Base-by-base conservation (phyloP, 345 rosid species). In the Brassica carinata region DNA sequence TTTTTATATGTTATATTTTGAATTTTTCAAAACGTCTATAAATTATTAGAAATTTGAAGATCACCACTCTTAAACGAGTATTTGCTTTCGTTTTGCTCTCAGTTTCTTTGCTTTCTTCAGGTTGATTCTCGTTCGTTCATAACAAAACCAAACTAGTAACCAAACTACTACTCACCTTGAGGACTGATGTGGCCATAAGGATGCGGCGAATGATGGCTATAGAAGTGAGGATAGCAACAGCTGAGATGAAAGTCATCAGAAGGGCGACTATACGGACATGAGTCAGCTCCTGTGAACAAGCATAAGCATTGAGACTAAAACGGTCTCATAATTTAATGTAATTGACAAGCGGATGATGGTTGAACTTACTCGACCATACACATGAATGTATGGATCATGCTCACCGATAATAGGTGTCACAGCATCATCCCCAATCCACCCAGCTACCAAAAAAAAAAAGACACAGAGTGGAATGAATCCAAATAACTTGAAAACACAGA, bases 381-480 rank as follows among this genome's bases (percentile, higher is more conserved):
- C 87, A 61, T 71, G 96, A 84, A 87, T 82, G 82, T 93, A 95
- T 8, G 96, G 93, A 84, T 95, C 98, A 79, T 88, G 96, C 72
- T 75, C 87, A 68, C 98, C 99, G 34, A 91, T 93, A 80, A 95
- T 86, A 29, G 99, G 97, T 36, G 98, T 85, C 74, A 95, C 87
- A 63, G 94, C 97, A 88, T 90, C 94, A 69, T 91, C 86, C 71
- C 98, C 97, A 26, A 95, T 87, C 99, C 99, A 95, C 81, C 99
- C 97, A 87, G 98, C 99, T 95, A 84, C 55, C 69, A 17, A 0
- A 69, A 19, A 5, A 78, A 17, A 0, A 69, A 30, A 5, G 64
- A 73, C 7, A 36, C 33, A n/a, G 18, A 65, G 29, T 0, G 7
- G 6, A 7, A 77, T 62, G 43, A 48, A 1, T 34, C 23, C 58